Percentiles rank a stretch among this genome's conserved stretches.
Conservation (phyloP, 2,329 filamentous ascomycete species). For the Didymella lethalis region DNA sequence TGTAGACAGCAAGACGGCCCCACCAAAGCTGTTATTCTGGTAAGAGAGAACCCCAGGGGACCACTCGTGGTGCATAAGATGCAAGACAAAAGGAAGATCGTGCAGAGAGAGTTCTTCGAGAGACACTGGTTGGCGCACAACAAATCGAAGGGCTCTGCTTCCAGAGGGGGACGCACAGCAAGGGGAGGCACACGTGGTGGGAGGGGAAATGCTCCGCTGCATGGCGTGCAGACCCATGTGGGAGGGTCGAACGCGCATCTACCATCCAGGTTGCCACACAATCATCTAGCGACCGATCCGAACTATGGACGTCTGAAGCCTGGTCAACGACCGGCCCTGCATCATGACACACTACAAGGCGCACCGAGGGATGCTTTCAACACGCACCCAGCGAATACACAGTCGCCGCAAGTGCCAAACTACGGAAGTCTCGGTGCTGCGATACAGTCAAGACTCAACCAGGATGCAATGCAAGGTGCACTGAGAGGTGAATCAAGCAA, state of each 20-base stretch:
- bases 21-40: constrained; percentile 25
- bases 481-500: background rate
- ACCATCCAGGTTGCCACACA: background rate
- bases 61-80: constrained; percentile 29
- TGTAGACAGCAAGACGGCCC: constrained; percentile 28
- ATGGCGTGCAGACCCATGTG: no score
- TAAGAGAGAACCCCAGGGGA: constrained; percentile 29
- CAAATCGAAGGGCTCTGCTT: background rate
- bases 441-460: background rate
- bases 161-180: background rate
- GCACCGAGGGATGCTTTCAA: background rate
- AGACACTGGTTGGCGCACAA: constrained; percentile 25
- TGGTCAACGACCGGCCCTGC: background rate
- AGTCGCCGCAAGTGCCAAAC: background rate
- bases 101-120: constrained; percentile 25
- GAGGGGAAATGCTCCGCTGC: background rate
- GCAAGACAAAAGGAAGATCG: constrained; percentile 20
- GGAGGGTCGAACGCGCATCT: background rate
- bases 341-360: background rate
- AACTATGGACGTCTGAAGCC: background rate
- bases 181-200: constrained; percentile 2
- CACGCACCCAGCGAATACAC: background rate
- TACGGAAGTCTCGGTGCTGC: background rate
- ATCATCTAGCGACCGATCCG: background rate
- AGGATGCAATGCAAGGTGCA: background rate